Conservation (phyloP, 2,329 filamentous ascomycete genomes). For the Sarocladium strictum region DNA sequence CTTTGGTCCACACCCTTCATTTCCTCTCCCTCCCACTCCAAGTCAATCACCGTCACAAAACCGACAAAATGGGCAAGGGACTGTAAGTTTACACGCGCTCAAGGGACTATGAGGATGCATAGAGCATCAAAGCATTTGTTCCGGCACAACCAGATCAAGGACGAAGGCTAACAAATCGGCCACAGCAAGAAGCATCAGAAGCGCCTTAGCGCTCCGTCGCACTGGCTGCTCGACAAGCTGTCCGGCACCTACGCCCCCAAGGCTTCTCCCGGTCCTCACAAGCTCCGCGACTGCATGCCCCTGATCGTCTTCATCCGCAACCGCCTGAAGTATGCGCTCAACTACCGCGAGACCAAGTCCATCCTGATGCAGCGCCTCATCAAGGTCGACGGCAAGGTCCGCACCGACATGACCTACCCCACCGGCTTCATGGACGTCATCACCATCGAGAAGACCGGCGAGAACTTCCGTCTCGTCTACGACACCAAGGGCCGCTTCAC, state of each 20-base stretch:
- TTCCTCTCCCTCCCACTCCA: not conserved
- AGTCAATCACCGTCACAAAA: not conserved
- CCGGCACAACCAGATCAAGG: no score
- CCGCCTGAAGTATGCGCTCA: conserved; percentile 99
- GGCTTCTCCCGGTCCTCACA: conserved; percentile 86
- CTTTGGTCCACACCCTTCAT: not conserved
- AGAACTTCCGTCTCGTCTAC: conserved; percentile 99
- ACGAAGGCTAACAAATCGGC: no score
- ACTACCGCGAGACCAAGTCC: conserved; percentile 93
- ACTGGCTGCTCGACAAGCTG: conserved; percentile 99
- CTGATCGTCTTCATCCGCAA: conserved; percentile 97
- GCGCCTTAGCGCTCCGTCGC: conserved; percentile 96
- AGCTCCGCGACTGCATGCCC: conserved; percentile 97
- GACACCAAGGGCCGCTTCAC: conserved; percentile 99
- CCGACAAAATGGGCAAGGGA: not conserved
- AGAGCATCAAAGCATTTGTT: no score
- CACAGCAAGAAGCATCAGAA: conserved; percentile 98
- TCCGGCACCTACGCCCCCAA: conserved; percentile 77
- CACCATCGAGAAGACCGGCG: conserved; percentile 98
- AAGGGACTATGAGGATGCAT: not conserved
- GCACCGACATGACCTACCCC: conserved; percentile 96
- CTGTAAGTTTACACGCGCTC: not conserved
- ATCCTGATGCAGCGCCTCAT: conserved; percentile 99
- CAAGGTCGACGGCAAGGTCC: conserved; percentile 99
- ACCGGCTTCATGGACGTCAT: conserved; percentile 99